These are phyloP conservation scores for Sporobolomyces roseus DNA, from an alignment of 768 basidiomycete species.

Conservation along the genomic window DNA sequence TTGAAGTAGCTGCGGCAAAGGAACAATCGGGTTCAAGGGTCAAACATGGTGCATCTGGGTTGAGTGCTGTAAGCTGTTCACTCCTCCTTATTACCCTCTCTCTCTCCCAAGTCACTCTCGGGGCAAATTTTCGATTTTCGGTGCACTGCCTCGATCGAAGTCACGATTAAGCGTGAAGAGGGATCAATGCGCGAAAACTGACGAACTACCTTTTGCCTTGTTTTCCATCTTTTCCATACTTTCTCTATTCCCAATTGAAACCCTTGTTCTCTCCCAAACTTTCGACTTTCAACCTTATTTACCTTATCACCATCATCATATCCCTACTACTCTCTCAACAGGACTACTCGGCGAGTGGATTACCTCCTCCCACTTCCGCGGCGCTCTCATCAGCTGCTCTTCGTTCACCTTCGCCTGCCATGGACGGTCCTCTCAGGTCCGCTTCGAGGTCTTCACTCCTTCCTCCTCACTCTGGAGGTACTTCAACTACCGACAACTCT, in stretches of 20 bases:
- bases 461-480: background rate
- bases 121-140: background rate
- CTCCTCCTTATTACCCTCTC: background rate
- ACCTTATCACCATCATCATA: too few species aligned
- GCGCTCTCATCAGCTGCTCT: conserved; percentile 22
- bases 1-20: background rate
- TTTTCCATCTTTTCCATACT: background rate
- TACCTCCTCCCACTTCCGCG: conserved; percentile 23
- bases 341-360: conserved; percentile 24
- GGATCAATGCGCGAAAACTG: background rate
- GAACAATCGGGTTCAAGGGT: background rate
- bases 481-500: conserved; percentile 4
- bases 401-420: conserved; percentile 25
- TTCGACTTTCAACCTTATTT: too few species aligned
- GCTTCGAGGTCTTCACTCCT: too few species aligned
- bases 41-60: conserved; percentile 3
- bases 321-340: too few species aligned
- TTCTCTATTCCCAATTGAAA: background rate
- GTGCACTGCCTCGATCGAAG: background rate
- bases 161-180: background rate
- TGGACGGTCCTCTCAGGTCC: conserved; percentile 16
- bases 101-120: background rate
- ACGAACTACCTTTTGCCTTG: background rate
- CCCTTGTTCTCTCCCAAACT: background rate
- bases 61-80: conserved; percentile 22